Evolutionary conservation across 768 basidiomycete genomes (phyloP).

Genomic region (Pisolithus albus): DNA sequence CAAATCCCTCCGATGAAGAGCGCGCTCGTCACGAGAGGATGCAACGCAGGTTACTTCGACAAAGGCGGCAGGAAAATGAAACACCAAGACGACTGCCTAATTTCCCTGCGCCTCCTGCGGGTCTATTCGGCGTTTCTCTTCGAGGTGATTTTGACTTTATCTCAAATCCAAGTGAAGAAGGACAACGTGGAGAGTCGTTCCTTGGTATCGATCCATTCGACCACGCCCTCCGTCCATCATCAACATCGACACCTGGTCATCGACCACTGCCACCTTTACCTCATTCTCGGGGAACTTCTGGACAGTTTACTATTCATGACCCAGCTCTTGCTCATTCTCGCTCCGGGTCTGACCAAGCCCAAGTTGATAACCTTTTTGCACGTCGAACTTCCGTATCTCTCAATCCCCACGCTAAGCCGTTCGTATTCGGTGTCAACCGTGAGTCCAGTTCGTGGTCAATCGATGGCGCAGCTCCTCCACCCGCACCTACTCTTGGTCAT

Average conservation of each 20-base stretch:
- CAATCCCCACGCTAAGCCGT: conserved; percentile 80
- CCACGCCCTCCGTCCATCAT: conserved; percentile 42
- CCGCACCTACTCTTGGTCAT: conserved; percentile 35
- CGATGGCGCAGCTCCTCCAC: conserved; percentile 21
- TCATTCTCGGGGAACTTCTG: conserved; percentile 60
- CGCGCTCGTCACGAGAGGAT: conserved; percentile 62
- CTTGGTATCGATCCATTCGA: conserved; percentile 37
- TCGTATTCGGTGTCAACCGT: conserved; percentile 58
- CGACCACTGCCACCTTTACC: conserved; percentile 55
- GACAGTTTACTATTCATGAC: conserved; percentile 54
- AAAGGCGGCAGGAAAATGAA: conserved; percentile 42
- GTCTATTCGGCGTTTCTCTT: conserved; percentile 35
- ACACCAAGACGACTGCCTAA: conserved; percentile 68
- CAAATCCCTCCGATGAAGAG: conserved; percentile 88
- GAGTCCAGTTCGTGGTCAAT: conserved; percentile 30
- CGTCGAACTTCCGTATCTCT: conserved; percentile 31
- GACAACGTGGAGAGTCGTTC: conserved; percentile 36
- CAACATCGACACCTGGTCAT: conserved; percentile 35
- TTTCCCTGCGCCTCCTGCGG: conserved; percentile 72
- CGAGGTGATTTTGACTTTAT: conserved; percentile 61
- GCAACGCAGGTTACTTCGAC: conserved; percentile 54
- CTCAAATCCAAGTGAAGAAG: conserved; percentile 85
- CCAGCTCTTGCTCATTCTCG: conserved; percentile 62
- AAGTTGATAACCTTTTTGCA: conserved; percentile 17
- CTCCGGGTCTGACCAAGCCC: conserved; percentile 35